Base-by-base conservation (phyloP, 441 rosid genomes). In the Mallotus japonicus region DNA sequence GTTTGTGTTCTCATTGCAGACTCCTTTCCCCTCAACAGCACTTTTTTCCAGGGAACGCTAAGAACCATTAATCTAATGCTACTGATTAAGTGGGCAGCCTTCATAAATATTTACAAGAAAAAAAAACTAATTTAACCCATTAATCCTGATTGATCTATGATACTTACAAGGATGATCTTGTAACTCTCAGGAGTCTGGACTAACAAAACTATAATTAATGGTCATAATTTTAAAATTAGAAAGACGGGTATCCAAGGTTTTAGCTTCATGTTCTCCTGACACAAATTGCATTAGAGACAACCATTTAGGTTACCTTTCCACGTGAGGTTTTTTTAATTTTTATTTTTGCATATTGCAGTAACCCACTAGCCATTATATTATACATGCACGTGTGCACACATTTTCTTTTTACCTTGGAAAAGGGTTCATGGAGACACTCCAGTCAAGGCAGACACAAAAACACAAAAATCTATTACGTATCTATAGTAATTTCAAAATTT, bases 211-310 rank as follows among this genome's bases (percentile, higher is more conserved):
- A 5, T 16, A 6, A 42, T n/a, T n/a, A n/a, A 4, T 60, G 20
- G 20, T 22, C 53, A 37, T 78, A 57, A 70, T 28, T 77, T 76
- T 67, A 80, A 68, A 66, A 70, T 55, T 42, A 67, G 78, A 76
- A 69, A 72, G 72, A 79, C 40, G 0, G 87, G 91, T 58, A 87
- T 87, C 89, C 89, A 73, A 85, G 84, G 87, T 78, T 77, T 75
- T 70, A 75, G 81, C 74, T 74, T 84, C 83, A 77, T 83, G 80
- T 83, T 85, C 87, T 56, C 61, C 87, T 76, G 88, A 81, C 85
- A 82, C 59, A 74, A 76, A 81, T 67, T 73, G 80, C 85, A 80
- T 74, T 83, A 76, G 79, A 81, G 88, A 84, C 87, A 81, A 83
- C 79, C 80, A 62, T 78, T 72, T 58, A 68, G 73, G 86, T 84